phyloP scores from a whole-genome alignment of 2,329 filamentous ascomycete species.

The Cladophialophora exuberans region DNA sequence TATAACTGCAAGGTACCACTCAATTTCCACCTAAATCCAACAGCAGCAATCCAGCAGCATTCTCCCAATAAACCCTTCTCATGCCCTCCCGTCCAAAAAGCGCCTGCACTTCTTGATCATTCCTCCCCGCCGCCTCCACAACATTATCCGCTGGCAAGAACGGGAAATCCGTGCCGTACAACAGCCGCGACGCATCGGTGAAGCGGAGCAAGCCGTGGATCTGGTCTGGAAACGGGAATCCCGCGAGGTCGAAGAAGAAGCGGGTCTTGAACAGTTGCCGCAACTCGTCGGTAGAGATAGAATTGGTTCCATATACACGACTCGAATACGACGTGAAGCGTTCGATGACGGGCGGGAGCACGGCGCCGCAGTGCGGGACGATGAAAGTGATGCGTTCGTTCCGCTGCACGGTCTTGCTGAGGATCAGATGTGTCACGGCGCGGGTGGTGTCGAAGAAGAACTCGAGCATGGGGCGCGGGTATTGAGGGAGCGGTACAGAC shows the following conservation, averaged over 20 bases:
- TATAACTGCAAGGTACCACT: too few relatives aligned
- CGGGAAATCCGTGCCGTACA: constrained; percentile 14
- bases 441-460: constrained; percentile 58
- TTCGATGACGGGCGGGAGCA: constrained; percentile 38
- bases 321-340: constrained; percentile 9
- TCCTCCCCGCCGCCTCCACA: too few relatives aligned
- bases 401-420: constrained; percentile 48
- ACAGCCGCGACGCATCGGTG: not conserved
- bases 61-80: too few relatives aligned
- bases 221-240: constrained; percentile 20
- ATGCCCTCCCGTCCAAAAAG: too few relatives aligned
- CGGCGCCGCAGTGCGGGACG: constrained; percentile 52
- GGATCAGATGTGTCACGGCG: constrained; percentile 52
- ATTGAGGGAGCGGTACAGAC: too few relatives aligned
- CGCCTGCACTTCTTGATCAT: too few relatives aligned
- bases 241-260: constrained; percentile 24
- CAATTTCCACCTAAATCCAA: too few relatives aligned
- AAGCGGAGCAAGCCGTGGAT: constrained; percentile 39
- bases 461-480: constrained; percentile 23
- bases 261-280: constrained; percentile 9
- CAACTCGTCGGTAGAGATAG: constrained; percentile 7
- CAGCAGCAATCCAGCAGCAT: too few relatives aligned
- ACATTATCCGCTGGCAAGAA: too few relatives aligned
- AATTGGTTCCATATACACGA: not conserved
- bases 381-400: constrained; percentile 52